phyloP scores from a whole-genome alignment of 129 eudicot species.

The Artemisia argyi region DNA sequence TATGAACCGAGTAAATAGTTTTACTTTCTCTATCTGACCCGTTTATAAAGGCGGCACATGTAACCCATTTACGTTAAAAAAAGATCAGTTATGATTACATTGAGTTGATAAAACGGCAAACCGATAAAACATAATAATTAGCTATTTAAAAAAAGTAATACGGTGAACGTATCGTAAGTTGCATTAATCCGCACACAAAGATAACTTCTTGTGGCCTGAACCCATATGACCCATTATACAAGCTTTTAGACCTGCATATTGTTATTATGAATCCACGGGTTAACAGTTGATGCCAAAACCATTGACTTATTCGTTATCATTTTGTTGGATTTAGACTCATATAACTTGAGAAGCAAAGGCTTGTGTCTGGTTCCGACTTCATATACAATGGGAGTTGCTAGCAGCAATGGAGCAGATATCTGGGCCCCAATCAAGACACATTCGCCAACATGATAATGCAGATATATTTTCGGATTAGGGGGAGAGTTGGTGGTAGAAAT shows the following conservation, averaged over 20 bases:
- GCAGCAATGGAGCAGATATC: slow-evolving; percentile 94
- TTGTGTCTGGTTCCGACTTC: slow-evolving; percentile 73
- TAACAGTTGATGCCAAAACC: not conserved
- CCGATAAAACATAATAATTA: too few species aligned
- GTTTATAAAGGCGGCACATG: too few species aligned
- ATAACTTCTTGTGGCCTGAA: too few species aligned
- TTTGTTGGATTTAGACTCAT: slow-evolving; percentile 45
- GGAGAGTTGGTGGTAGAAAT: slow-evolving; percentile 29
- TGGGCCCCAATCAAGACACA: slow-evolving; percentile 92
- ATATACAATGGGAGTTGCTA: slow-evolving; percentile 56
- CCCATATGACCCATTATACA: too few species aligned
- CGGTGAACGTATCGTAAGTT: too few species aligned
- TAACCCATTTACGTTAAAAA: not conserved
- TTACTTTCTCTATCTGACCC: too few species aligned
- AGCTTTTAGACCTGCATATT: too few species aligned
- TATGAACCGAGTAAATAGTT: too few species aligned
- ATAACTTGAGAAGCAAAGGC: slow-evolving; percentile 70
- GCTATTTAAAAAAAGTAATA: too few species aligned
- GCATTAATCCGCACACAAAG: too few species aligned
- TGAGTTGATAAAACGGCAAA: not conserved
- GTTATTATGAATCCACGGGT: not conserved
- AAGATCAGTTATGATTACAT: not conserved
- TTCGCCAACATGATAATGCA: slow-evolving; percentile 35
- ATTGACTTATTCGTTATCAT: not conserved
- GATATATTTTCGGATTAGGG: slow-evolving; percentile 17